Evolutionary conservation across 495 filamentous ascomycete genomes (phyloP).

Genomic region (Oidiodendron maius): DNA sequence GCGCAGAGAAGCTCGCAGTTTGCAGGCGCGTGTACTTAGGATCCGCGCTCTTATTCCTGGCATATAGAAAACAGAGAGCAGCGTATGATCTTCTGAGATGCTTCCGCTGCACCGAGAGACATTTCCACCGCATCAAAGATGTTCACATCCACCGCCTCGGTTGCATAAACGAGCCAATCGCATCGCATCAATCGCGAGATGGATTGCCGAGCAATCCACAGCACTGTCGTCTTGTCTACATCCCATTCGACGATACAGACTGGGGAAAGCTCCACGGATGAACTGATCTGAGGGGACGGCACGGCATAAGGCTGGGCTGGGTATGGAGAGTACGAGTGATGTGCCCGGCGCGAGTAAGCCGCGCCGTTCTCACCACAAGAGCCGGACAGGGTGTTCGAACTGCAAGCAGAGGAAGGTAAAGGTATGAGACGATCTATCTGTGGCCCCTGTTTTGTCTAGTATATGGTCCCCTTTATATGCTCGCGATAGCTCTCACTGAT

Average conservation of each 20-base stretch:
- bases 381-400: slow-evolving; percentile 48
- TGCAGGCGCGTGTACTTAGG: slow-evolving; percentile 16
- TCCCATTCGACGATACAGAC: too few species aligned
- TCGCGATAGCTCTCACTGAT: neutral
- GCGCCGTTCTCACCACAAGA: slow-evolving; percentile 50
- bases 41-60: slow-evolving; percentile 8
- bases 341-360: neutral
- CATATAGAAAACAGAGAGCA: slow-evolving; percentile 19
- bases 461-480: neutral
- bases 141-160: too few species aligned
- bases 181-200: too few species aligned
- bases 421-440: slow-evolving; percentile 27
- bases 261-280: too few species aligned
- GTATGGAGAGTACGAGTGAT: slow-evolving; percentile 6
- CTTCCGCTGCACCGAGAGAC: slow-evolving; percentile 36
- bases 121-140: too few species aligned
- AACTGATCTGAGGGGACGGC: too few species aligned
- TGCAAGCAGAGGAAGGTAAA: slow-evolving; percentile 61
- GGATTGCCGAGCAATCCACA: too few species aligned
- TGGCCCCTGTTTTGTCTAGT: neutral
- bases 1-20: slow-evolving; percentile 14
- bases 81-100: too few species aligned
- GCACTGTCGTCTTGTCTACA: too few species aligned
- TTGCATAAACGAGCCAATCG: too few species aligned
- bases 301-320: too few species aligned